Evolutionary conservation across 2,329 filamentous ascomycete species (phyloP), one percentile per base, ranked within the genome.

Genomic region (Xylaria arbuscula): DNA sequence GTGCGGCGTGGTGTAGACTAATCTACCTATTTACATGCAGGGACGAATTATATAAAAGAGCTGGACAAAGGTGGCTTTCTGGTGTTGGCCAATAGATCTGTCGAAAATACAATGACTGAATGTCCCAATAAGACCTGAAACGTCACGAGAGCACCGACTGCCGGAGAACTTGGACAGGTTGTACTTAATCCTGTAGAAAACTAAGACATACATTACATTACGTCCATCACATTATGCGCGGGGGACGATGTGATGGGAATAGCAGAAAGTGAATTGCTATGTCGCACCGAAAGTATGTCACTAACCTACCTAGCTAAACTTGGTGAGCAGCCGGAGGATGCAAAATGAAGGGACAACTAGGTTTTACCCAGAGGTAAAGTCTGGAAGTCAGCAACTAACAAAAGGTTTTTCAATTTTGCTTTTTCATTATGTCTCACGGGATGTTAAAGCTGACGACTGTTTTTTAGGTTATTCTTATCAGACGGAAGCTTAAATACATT

Each of bases 121-220:
- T 45, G 40, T 19, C 10, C 9, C 8, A n/a, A 36, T 11, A 56
- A 56, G 38, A 45, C n/a, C 15, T 45, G 38, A 57, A 13, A 50
- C 3, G 34, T 47, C 32, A 54, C 50, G 38, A 53, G 48, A 62
- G 48, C 19, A 24, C 7, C 24, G 32, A 48, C 40, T 55, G 48
- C 28, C 47, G 24, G 24, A 28, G n/a, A 19, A 60, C 59, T 3
- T 47, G 62, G 63, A 69, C 67, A 69, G 58, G 63, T 66, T 56
- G 32, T 63, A 66, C n/a, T 63, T 66, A 17, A n/a, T 38, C 10
- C 9, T 56, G 42, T 22, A 19, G 11, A 47, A 51, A n/a, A 34
- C 9, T 42, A 24, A 48, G 47, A 60, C 34, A 58, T 38, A 28
- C 36, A 36, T 24, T 19, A 32, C 22, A 48, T 28, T 40, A n/a